Base-by-base conservation (phyloP, 805 yeast genomes). In the Alloascoidea hylecoeti region DNA sequence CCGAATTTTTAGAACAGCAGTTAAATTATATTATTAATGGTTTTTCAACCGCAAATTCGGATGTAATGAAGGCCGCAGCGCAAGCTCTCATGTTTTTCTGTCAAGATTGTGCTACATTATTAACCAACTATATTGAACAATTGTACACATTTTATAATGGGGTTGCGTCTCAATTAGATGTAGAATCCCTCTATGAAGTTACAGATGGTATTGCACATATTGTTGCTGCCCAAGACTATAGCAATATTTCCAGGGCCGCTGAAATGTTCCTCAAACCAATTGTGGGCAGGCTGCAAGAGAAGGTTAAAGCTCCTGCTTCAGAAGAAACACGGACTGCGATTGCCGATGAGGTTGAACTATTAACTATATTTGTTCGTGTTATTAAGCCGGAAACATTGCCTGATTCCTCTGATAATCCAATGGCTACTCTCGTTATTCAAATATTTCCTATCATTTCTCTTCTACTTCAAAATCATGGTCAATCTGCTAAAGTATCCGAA, bases 41-140 rank as follows among this genome's bases (percentile, higher is more conserved):
- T 0, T 80, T 85, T 49, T 60, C 64, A 40, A 50, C 45, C 38
- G 56, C 59, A 18, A 50, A 44, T 40, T 42, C 47, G 32, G 76
- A 72, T 34, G 79, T 83, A 18, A 64, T 79, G 16, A 71, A 79
- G 17, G 96, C 98, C 1, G 84, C 96, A 0, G 79, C 96, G 0
- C 88, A 83, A 56, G 94, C 99, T 0, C 66, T 92, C 49, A 84
- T 85, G 88, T 89, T 75, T 52, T 84, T 92, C 51, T 88, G 96
- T 60, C 81, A 83, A 50, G 98, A 94, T 57, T 92, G 98, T 50
- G 70, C 88, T 0, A 49, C 55, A 9, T 62, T 75, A 13, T 60
- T 92, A 46, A 70, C 75, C 15, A 68, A 69, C 35, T 83, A 70
- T 52, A 61, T 85, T 46, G 84, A 75, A 39, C 94, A 85, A 53